Percentiles rank a stretch among this genome's conserved stretches.
These are phyloP conservation scores for Acer campestre DNA, from an alignment of 345 rosid genomes.

Conservation along the genomic window DNA sequence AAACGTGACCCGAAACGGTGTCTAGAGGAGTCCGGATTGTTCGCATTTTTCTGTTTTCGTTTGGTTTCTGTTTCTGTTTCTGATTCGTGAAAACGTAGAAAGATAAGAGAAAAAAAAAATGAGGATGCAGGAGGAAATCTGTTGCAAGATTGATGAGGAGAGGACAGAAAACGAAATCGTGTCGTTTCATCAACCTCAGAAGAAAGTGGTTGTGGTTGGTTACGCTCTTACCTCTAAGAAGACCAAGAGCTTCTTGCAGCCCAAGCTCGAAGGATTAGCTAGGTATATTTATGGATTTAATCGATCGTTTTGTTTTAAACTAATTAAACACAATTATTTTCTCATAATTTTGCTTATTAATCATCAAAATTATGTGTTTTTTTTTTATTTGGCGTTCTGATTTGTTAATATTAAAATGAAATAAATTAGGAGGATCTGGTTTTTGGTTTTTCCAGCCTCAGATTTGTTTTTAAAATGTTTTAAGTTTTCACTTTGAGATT, in stretches of 20 bases:
- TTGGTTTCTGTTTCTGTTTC: not conserved
- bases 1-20: too few species aligned
- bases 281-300: slow-evolving; percentile 41
- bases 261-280: slow-evolving; percentile 71
- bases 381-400: not conserved
- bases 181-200: slow-evolving; percentile 33
- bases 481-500: slow-evolving; percentile 7
- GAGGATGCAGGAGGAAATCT: slow-evolving; percentile 46
- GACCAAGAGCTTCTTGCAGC: slow-evolving; percentile 76
- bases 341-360: not conserved
- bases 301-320: not conserved
- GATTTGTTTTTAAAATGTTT: slow-evolving; percentile 1
- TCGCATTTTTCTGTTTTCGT: slow-evolving; percentile 9
- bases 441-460: slow-evolving; percentile 4
- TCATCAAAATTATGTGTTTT: not conserved
- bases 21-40: not conserved
- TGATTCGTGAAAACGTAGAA: slow-evolving; percentile 4
- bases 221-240: slow-evolving; percentile 86
- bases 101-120: slow-evolving; percentile 19
- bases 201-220: slow-evolving; percentile 59
- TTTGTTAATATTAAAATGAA: not conserved
- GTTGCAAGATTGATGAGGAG: slow-evolving; percentile 18
- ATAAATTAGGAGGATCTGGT: not conserved
- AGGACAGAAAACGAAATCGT: slow-evolving; percentile 14
- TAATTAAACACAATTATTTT: not conserved